phyloP scores from a whole-genome alignment of 176 grass and related monocot species.

The Rhynchospora breviuscula region DNA sequence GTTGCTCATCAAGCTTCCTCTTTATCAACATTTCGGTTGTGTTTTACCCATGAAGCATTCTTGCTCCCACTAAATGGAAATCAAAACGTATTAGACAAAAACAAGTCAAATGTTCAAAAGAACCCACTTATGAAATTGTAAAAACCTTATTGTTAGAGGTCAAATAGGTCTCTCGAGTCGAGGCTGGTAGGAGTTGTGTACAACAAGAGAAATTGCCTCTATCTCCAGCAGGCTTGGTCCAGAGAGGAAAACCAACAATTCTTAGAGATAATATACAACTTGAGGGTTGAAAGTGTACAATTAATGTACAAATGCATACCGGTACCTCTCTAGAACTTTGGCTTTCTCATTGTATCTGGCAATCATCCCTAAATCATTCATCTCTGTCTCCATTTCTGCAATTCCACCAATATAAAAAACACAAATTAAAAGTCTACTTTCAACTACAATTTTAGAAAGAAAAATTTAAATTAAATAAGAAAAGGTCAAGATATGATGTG shows the following conservation, averaged over 20 bases:
- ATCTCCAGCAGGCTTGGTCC: constrained; percentile 58
- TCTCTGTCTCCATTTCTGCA: too few relatives aligned
- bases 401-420: too few relatives aligned
- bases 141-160: constrained; percentile 72
- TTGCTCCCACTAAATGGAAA: constrained; percentile 36
- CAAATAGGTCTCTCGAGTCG: constrained; percentile 55
- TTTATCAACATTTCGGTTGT: constrained; percentile 48
- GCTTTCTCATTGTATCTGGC: too few relatives aligned
- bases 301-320: constrained; percentile 32
- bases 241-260: constrained; percentile 19
- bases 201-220: constrained; percentile 61
- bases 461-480: too few relatives aligned
- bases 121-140: neutral
- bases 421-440: too few relatives aligned
- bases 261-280: neutral
- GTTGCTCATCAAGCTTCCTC: constrained; percentile 75
- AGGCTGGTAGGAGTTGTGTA: constrained; percentile 38
- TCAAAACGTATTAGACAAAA: neutral
- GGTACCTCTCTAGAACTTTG: constrained; percentile 61
- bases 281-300: neutral
- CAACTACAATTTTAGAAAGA: too few relatives aligned
- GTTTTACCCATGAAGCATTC: constrained; percentile 66
- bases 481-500: too few relatives aligned
- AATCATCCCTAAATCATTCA: too few relatives aligned
- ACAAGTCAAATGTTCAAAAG: neutral